Evolutionary conservation across 1,284 basidiomycete species (phyloP), one percentile per base, ranked within the genome.

Genomic region (Laetiporus sulphureus): DNA sequence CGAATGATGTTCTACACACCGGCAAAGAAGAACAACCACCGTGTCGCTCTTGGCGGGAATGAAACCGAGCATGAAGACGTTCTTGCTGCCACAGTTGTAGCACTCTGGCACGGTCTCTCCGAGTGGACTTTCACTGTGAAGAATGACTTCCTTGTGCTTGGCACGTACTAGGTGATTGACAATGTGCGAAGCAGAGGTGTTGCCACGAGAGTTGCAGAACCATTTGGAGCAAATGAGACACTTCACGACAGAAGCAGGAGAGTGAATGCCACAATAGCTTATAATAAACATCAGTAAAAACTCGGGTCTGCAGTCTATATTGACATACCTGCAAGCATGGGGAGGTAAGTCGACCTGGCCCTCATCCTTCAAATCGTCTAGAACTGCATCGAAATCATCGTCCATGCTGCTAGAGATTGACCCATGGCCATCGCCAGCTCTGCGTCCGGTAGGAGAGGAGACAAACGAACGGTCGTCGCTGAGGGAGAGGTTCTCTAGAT

Each of bases 151-250:
- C 69, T 98, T 98, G 70, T 99, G 96, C 67, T 98, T 97, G 21
- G 96, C 93, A 56, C 95, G 91, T 41, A 99, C 96, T 42, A 99
- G 78, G 66, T 99, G 96, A 64, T 96, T 97, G 56, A 99, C 95
- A 55, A 99, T 99, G 62, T 99, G 96, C 2, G 93, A 97, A 3
- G 94, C 95, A 1, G 94, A 95, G 2, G 94, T 97, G 58, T 94
- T 95, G 40, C 95, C 94, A 40, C 95, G 81, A n/a, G 95, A 95
- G 64, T 99, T 99, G 73, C 96, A 99, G 64, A 99, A 99, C 93
- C 95, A 99, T 64, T 99, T 99, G 44, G 81, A 81, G 65, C 96
- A 99, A 39, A 93, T 68, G 24, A 98, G 74, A 58, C 96, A 99
- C 67, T 96, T 95, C 48, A 99, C 95, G 13, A 99, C 96, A 40